Percentiles rank a stretch among this genome's conserved stretches.
phyloP scores from a whole-genome alignment of 192 early-diverging fungal species.

The Podila minutissima region DNA sequence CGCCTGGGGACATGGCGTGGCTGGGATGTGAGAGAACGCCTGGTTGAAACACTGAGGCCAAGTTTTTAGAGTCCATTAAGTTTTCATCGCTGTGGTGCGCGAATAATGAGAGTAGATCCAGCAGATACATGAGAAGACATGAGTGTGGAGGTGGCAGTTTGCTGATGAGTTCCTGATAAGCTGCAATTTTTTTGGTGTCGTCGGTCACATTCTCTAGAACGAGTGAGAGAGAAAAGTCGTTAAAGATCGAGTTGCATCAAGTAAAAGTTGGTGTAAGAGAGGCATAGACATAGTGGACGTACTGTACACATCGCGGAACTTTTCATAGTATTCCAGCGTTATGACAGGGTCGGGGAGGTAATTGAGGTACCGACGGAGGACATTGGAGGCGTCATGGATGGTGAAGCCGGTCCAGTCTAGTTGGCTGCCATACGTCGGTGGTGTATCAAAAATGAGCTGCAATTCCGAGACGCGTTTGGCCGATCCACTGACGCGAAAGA shows the following conservation, averaged over 20 bases:
- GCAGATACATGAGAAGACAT: slow-evolving; percentile 73
- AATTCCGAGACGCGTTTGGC: slow-evolving; percentile 76
- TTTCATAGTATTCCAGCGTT: slow-evolving; percentile 68
- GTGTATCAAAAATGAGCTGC: slow-evolving; percentile 73
- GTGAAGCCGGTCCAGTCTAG: slow-evolving; percentile 74
- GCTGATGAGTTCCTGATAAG: slow-evolving; percentile 68
- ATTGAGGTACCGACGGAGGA: slow-evolving; percentile 77
- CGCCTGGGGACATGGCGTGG: slow-evolving; percentile 73
- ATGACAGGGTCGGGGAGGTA: slow-evolving; percentile 81
- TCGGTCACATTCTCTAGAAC: slow-evolving; percentile 48
- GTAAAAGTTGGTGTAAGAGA: neutral
- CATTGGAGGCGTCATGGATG: slow-evolving; percentile 81
- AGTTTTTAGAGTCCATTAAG: slow-evolving; percentile 76
- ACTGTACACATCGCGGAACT: slow-evolving; percentile 72
- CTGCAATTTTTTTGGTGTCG: slow-evolving; percentile 49
- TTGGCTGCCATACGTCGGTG: slow-evolving; percentile 69
- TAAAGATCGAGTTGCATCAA: neutral
- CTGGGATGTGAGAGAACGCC: slow-evolving; percentile 79
- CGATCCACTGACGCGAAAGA: slow-evolving; percentile 80
- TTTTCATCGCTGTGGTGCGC: slow-evolving; percentile 62
- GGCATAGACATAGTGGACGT: slow-evolving; percentile 7
- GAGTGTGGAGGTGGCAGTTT: slow-evolving; percentile 67
- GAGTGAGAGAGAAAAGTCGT: neutral
- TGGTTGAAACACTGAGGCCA: slow-evolving; percentile 81
- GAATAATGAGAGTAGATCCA: slow-evolving; percentile 71